phyloP scores from a whole-genome alignment of 805 yeast species.

The Monosporozyma yasuniensis region DNA sequence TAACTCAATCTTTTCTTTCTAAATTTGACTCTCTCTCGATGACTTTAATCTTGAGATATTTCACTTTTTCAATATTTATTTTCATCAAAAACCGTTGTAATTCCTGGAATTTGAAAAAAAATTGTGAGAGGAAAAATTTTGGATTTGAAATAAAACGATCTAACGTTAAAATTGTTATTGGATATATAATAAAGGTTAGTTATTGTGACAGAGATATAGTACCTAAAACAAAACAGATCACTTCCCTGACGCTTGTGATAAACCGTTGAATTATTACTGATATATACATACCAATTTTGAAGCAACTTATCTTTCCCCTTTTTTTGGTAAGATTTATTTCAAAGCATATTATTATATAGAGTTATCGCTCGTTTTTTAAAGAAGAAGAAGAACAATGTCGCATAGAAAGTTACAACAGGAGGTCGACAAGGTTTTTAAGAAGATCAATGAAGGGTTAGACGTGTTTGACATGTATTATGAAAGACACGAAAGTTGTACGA shows the following conservation, averaged over 20 bases:
- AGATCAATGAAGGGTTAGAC: conserved; percentile 84
- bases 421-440: conserved; percentile 80
- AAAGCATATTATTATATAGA: too few relatives aligned
- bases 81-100: not conserved
- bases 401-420: conserved; percentile 50
- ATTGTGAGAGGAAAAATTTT: not conserved
- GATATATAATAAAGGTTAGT: not conserved
- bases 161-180: not conserved
- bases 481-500: conserved; percentile 64
- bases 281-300: not conserved
- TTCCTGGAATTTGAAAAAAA: not conserved
- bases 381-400: conserved; percentile 28
- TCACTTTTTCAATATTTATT: not conserved
- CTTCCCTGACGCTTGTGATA: not conserved
- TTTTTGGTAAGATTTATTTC: too few relatives aligned
- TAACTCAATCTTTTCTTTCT: too few relatives aligned
- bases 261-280: not conserved
- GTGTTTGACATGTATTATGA: conserved; percentile 81
- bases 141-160: not conserved
- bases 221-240: not conserved
- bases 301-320: not conserved
- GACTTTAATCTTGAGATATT: not conserved
- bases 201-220: not conserved
- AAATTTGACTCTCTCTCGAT: not conserved
- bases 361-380: not conserved